These are phyloP conservation scores for Chalciporus chontae DNA, from an alignment of 768 basidiomycete genomes.

Conservation along the genomic window DNA sequence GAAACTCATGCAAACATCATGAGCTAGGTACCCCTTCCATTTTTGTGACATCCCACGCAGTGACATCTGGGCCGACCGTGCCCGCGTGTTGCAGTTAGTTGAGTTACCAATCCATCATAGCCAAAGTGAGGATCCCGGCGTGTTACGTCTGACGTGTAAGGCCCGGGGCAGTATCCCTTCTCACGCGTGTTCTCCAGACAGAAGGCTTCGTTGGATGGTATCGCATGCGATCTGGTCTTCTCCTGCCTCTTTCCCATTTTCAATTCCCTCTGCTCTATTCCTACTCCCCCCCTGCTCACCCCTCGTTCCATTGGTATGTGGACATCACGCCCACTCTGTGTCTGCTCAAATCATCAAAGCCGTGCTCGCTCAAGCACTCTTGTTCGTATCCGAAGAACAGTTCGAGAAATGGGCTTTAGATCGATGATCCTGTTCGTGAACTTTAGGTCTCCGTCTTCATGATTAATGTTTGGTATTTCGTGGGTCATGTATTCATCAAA, in stretches of 20 bases:
- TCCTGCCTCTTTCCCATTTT: neutral
- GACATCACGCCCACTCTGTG: slow-evolving; percentile 48
- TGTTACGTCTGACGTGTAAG: slow-evolving; percentile 52
- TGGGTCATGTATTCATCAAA: neutral
- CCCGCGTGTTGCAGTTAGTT: slow-evolving; percentile 46
- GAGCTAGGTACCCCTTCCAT: slow-evolving; percentile 26
- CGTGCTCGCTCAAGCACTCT: slow-evolving; percentile 88
- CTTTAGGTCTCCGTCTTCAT: slow-evolving; percentile 14
- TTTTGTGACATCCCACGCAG: neutral
- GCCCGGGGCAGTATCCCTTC: slow-evolving; percentile 71
- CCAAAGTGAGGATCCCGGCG: slow-evolving; percentile 94
- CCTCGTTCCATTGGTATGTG: neutral
- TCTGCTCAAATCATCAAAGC: slow-evolving; percentile 95
- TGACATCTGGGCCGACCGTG: neutral
- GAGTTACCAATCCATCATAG: slow-evolving; percentile 94
- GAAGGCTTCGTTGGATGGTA: slow-evolving; percentile 95
- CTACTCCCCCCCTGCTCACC: neutral
- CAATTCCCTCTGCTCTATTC: too few relatives aligned
- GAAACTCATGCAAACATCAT: slow-evolving; percentile 96
- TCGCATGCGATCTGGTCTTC: slow-evolving; percentile 54
- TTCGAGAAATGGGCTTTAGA: slow-evolving; percentile 84
- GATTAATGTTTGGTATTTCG: neutral
- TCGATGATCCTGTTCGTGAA: slow-evolving; percentile 58
- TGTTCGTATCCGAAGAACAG: slow-evolving; percentile 97
- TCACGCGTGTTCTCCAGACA: slow-evolving; percentile 63